A percentile compares a stretch with the other conserved stretches of the same genome.
Evolutionary conservation across 495 filamentous ascomycete genomes (phyloP).

Genomic region (Neurospora hispaniola): DNA sequence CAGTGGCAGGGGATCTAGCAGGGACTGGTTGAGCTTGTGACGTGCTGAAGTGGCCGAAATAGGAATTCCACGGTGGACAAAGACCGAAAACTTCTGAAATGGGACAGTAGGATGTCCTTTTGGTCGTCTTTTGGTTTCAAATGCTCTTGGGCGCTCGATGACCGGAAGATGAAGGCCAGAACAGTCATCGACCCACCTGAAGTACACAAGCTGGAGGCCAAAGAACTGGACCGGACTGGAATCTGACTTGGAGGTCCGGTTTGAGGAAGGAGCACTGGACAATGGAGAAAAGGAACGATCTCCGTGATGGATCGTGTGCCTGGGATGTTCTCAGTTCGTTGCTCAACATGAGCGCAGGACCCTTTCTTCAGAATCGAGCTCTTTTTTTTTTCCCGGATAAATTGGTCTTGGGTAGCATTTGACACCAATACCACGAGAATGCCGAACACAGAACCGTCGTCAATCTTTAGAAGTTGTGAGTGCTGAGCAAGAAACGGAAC

Average conservation of each 20-base stretch:
- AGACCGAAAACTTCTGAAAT: background rate
- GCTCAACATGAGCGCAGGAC: background rate
- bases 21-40: background rate
- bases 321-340: background rate
- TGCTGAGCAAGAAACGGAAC: background rate
- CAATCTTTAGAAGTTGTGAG: background rate
- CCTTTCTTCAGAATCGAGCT: background rate
- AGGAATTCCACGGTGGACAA: background rate
- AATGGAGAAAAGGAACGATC: background rate
- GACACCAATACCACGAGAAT: background rate
- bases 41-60: background rate
- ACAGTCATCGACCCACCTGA: background rate
- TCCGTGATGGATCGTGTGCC: background rate
- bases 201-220: background rate
- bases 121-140: background rate
- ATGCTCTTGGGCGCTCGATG: background rate
- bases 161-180: background rate
- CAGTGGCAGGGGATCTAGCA: background rate
- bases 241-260: background rate
- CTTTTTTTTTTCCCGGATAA: background rate
- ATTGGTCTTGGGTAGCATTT: background rate
- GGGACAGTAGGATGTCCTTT: background rate
- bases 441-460: background rate
- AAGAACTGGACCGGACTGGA: background rate
- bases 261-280: background rate